These are phyloP conservation scores for Sclerotinia minor DNA, from an alignment of 2,329 filamentous ascomycete genomes.

Conservation along the genomic window DNA sequence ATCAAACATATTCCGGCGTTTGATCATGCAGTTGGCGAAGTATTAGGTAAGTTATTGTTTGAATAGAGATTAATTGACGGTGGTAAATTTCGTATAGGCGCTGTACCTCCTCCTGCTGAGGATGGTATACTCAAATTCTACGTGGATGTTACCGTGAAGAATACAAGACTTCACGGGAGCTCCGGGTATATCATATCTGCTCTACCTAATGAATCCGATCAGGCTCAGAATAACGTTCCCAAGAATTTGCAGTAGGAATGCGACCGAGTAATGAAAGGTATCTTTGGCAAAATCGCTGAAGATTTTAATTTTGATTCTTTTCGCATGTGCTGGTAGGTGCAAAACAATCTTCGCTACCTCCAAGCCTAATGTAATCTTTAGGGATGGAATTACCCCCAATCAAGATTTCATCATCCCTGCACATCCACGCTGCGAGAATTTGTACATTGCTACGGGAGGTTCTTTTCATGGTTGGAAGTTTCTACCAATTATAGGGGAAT, in stretches of 20 bases:
- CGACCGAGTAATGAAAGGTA: conserved; percentile 44
- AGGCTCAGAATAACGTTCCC: conserved; percentile 46
- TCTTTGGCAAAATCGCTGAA: conserved; percentile 47
- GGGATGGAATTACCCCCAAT: conserved; percentile 61
- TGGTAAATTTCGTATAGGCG: conserved; percentile 26
- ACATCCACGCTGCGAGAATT: conserved; percentile 53
- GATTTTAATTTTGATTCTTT: conserved; percentile 47
- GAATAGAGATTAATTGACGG: not conserved
- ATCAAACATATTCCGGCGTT: conserved; percentile 56
- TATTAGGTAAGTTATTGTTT: conserved; percentile 44
- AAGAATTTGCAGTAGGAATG: conserved; percentile 48
- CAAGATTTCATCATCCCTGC: conserved; percentile 63
- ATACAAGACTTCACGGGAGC: conserved; percentile 49
- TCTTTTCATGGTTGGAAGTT: conserved; percentile 68
- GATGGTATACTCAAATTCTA: conserved; percentile 61
- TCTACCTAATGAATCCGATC: conserved; percentile 48
- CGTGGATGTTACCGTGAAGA: conserved; percentile 59
- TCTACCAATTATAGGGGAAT: conserved; percentile 61
- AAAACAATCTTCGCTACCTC: not conserved
- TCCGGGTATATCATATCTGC: conserved; percentile 55
- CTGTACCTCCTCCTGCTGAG: conserved; percentile 48
- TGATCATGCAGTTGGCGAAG: conserved; percentile 47
- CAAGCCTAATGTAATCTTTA: conserved; percentile 36
- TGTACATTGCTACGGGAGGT: conserved; percentile 62
- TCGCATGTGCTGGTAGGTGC: conserved; percentile 49